phyloP scores from a whole-genome alignment of 441 rosid genomes.

The Hura crepitans region DNA sequence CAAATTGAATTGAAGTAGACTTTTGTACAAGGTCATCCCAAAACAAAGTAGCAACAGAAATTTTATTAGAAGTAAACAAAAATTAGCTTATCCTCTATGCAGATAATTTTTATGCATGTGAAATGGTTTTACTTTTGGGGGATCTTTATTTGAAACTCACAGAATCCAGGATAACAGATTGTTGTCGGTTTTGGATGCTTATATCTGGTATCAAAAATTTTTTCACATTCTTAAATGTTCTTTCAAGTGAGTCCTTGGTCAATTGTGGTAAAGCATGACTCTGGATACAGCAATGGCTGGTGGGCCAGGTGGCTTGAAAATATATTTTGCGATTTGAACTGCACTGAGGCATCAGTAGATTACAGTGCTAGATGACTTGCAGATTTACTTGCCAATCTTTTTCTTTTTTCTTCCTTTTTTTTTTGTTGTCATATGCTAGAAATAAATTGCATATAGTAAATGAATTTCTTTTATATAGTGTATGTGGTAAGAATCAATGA shows the following conservation, averaged over 20 bases:
- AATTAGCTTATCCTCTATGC: background rate
- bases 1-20: background rate
- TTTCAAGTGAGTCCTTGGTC: background rate
- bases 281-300: background rate
- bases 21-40: background rate
- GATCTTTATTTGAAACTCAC: background rate
- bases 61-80: background rate
- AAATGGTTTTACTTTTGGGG: too few relatives aligned
- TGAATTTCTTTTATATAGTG: background rate
- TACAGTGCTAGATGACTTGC: background rate
- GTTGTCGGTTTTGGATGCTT: background rate
- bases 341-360: background rate
- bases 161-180: background rate
- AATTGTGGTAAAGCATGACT: background rate
- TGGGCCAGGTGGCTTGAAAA: background rate
- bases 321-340: slow-evolving; percentile 4
- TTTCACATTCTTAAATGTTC: background rate
- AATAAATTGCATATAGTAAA: background rate
- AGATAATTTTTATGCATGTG: too few relatives aligned
- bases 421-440: background rate
- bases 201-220: background rate
- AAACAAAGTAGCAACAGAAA: background rate
- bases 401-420: background rate
- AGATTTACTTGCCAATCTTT: background rate
- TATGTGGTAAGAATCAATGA: background rate